Evolutionary conservation across 2,329 filamentous ascomycete genomes (phyloP).

Genomic region (Chrysoporthe austroafricana): DNA sequence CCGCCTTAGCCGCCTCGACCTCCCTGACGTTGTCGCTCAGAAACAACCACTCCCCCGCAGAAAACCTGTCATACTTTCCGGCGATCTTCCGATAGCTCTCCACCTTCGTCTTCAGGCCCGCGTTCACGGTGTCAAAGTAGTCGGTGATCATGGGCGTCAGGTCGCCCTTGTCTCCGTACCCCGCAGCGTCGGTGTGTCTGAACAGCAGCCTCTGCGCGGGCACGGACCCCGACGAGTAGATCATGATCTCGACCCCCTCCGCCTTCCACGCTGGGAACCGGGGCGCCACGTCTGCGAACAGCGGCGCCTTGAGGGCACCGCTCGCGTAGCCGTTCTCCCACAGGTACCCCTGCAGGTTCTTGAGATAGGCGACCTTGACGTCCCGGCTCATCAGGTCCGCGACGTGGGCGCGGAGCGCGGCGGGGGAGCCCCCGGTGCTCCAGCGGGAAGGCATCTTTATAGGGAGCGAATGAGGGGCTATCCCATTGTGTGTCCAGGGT

Average conservation of each 20-base stretch:
- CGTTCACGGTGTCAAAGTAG: constrained; percentile 82
- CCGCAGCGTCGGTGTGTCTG: constrained; percentile 59
- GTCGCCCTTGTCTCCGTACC: constrained; percentile 52
- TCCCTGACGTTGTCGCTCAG: constrained; percentile 79
- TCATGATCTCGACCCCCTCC: constrained; percentile 64
- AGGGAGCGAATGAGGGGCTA: constrained; percentile 63
- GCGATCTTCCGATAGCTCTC: constrained; percentile 71
- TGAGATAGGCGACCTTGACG: constrained; percentile 76
- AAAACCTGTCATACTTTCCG: constrained; percentile 48
- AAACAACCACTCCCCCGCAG: constrained; percentile 68
- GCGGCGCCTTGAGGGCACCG: constrained; percentile 70
- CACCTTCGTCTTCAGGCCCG: constrained; percentile 71
- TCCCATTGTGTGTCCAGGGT: constrained; percentile 71
- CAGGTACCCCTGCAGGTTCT: constrained; percentile 78
- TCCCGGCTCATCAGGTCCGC: constrained; percentile 72
- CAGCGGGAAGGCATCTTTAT: constrained; percentile 72
- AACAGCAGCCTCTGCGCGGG: constrained; percentile 82
- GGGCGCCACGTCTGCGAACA: constrained; percentile 75
- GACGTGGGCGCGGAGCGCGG: constrained; percentile 68
- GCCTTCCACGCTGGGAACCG: constrained; percentile 63
- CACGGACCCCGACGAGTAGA: constrained; percentile 83
- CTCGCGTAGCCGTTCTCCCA: constrained; percentile 76
- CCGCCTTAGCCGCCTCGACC: constrained; percentile 63
- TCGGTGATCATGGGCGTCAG: constrained; percentile 61
- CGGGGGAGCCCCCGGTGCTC: constrained; percentile 62